These are phyloP conservation scores for Pogostemon cablin DNA, from an alignment of 257 asterid genomes.

Conservation along the genomic window DNA sequence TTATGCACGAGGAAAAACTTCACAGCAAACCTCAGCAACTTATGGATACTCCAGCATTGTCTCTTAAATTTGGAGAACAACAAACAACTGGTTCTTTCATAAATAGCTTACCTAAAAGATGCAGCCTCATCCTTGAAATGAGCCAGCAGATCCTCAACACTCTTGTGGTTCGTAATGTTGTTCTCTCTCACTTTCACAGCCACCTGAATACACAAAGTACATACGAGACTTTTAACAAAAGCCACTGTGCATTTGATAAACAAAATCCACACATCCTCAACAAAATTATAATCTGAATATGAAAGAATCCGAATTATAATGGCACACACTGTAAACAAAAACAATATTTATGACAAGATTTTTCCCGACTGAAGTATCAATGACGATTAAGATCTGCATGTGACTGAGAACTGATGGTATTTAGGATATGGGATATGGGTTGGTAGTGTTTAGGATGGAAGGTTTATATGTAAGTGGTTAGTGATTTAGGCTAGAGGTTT, in stretches of 20 bases:
- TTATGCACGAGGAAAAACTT: too few species aligned
- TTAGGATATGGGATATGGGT: too few species aligned
- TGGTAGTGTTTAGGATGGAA: too few species aligned
- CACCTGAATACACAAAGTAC: constrained; percentile 48
- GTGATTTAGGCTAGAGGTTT: too few species aligned
- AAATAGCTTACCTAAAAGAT: constrained; percentile 52
- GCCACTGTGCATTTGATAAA: background rate
- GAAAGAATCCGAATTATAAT: background rate
- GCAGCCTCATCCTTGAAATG: constrained; percentile 63
- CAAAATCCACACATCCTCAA: background rate
- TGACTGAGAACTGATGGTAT: too few species aligned
- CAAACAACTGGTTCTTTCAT: too few species aligned
- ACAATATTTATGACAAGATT: background rate
- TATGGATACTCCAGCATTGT: background rate
- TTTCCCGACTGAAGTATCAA: background rate
- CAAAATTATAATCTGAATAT: background rate
- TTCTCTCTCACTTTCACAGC: constrained; percentile 75
- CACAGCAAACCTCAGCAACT: too few species aligned
- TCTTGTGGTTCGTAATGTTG: constrained; percentile 44
- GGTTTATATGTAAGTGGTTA: too few species aligned
- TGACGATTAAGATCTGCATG: too few species aligned
- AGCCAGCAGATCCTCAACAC: constrained; percentile 60
- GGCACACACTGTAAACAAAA: background rate
- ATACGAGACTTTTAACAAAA: background rate
- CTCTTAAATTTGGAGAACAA: background rate